phyloP scores from a whole-genome alignment of 192 early-diverging fungal genomes.

The Chytriomyces confervae region DNA sequence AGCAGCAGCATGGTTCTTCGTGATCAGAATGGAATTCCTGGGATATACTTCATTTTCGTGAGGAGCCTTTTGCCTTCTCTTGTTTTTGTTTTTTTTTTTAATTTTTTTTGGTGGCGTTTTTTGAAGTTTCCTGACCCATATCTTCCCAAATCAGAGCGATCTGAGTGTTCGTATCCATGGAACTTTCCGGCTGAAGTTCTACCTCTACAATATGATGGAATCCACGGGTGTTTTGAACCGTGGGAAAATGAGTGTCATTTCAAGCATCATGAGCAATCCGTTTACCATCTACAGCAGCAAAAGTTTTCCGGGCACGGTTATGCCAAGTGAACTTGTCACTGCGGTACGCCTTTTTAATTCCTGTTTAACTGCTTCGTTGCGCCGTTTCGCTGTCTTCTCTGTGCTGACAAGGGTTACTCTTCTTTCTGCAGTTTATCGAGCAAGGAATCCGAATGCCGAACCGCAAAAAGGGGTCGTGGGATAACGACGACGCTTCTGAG shows the following conservation, averaged over 20 bases:
- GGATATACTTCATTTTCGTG: slow-evolving; percentile 32
- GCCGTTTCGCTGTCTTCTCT: not conserved
- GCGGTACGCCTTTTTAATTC: slow-evolving; percentile 5
- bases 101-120: no score
- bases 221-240: slow-evolving; percentile 19
- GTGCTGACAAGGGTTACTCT: not conserved
- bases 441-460: slow-evolving; percentile 34
- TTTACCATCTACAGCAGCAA: slow-evolving; percentile 36
- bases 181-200: slow-evolving; percentile 32
- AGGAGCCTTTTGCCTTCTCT: not conserved
- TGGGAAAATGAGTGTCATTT: slow-evolving; percentile 28
- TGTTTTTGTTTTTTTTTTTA: no score
- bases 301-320: slow-evolving; percentile 32
- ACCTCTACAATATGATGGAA: slow-evolving; percentile 32
- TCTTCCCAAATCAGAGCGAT: slow-evolving; percentile 11
- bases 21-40: slow-evolving; percentile 28
- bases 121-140: not conserved
- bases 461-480: slow-evolving; percentile 27
- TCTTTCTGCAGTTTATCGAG: slow-evolving; percentile 25
- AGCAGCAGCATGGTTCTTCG: slow-evolving; percentile 24
- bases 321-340: slow-evolving; percentile 30
- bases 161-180: slow-evolving; percentile 31
- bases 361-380: not conserved
- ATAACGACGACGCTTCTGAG: slow-evolving; percentile 20
- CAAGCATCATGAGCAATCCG: slow-evolving; percentile 32